Base-by-base conservation (phyloP, 345 rosid genomes). In the Pugionium cornutum region DNA sequence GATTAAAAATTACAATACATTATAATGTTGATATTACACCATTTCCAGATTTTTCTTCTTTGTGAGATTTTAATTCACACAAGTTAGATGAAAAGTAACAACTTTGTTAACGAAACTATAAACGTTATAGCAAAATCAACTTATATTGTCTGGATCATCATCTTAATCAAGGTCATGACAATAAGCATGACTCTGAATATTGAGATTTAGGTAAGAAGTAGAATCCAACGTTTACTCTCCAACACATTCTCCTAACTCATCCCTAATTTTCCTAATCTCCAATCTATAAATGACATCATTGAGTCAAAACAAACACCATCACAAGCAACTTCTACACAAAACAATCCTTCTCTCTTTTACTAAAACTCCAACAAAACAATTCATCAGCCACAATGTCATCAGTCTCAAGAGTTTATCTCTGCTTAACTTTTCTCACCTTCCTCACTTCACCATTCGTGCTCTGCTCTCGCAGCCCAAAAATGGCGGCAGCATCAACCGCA, bases 401-500 rank as follows among this genome's bases (percentile, higher is more conserved):
- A 4, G 5, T 37, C 41, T 37, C 7, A 3, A 37, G 7, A 34
- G 36, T 5, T 34, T 34, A 5, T 34, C 36, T 34, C 3, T 34
- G 36, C 36, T 5, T 34, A 34, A 34, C 5, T 5, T 34, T 34
- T 34, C 36, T 34, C 36, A 34, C 36, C 3, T 34, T 34, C 36
- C 3, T 34, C 36, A 34, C 36, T 34, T 34, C 1, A 3, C 36
- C 36, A 34, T 5, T 34, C 5, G 36, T 34, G 4, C 36, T 34
- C 36, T 34, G 36, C 36, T 34, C 36, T 34, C 36, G 36, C 36
- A 57, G 10, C 27, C 46, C 54, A 0, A 64, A 44, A 58, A 37
- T 4, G 2, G 46, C 64, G 18, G 73, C 41, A 54, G 31, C 46
- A 39, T 9, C 72, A 53, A 52, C 77, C 2, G n/a, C 73, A 27